Base-by-base conservation (phyloP, 345 rosid species). In the Rhizophora mangle region DNA sequence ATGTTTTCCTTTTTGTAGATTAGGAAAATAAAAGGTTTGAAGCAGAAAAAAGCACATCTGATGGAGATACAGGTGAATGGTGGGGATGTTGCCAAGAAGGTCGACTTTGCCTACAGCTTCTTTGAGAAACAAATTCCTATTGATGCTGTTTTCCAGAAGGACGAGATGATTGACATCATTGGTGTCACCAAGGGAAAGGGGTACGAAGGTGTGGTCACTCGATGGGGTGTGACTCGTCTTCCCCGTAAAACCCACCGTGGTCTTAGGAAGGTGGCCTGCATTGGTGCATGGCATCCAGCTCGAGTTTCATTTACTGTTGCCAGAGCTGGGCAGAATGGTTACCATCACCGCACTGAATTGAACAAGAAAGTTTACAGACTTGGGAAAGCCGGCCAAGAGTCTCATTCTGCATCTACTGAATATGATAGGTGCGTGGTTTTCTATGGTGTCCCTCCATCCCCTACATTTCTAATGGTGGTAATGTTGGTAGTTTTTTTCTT, bases 251-350 rank as follows among this genome's bases (percentile, higher is more conserved):
- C 97, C 58, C 95, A 89, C 74, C 77, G 95, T 29, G 95, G 95
- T 84, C 87, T 91, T 13, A 91, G 95, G 53, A 91, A 91, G 85
- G 97, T 88, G 37, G 97, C 97, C 66, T 91, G 97, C 83, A 91
- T 87, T 7, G 92, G 97, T 32, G 95, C 97, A 21, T 91, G 95
- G 95, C 97, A 91, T 85, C 97, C 97, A 55, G 92, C 95, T 10
- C 84, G 97, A 70, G 95, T 89, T 15, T 91, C 97, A 6, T 91
- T 84, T 69, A 88, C 95, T 11, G 95, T 91, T 6, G 97, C 97
- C 30, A 86, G 97, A 78, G 97, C 97, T 79, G 97, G 97, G 68
- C 95, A 91, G 80, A 91, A 91, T 20, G 97, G 95, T 46, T 87
- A 89, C 76, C 95, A 89, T 70, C 97, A 91, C 78, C 90, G 95